Percentiles rank a stretch among this genome's conserved stretches.
phyloP scores from a whole-genome alignment of 1,284 basidiomycete species.

The Moniliophthora roreri region DNA sequence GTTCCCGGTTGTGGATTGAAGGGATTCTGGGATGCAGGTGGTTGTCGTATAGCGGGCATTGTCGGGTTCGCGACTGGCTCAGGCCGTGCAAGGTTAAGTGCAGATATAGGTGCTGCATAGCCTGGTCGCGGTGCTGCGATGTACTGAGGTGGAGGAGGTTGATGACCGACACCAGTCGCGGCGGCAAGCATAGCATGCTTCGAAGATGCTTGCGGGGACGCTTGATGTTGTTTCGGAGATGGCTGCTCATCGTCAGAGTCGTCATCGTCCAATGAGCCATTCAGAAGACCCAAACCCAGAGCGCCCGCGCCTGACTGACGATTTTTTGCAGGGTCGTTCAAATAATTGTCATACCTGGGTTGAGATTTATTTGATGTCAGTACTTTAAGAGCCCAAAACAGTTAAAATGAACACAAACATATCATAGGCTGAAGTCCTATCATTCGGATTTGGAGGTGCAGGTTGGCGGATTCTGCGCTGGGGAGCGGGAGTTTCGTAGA shows the following conservation, averaged over 20 bases:
- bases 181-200: conserved; percentile 20
- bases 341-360: conserved; percentile 63
- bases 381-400: neutral
- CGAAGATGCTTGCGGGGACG: conserved; percentile 15
- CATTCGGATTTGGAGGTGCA: conserved; percentile 13
- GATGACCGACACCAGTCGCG: conserved; percentile 26
- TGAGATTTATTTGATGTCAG: neutral
- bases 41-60: conserved; percentile 28
- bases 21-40: conserved; percentile 19
- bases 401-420: conserved; percentile 12
- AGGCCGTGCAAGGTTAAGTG: conserved; percentile 54
- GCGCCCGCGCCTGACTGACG: conserved; percentile 53
- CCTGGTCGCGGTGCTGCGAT: conserved; percentile 70
- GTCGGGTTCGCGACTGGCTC: conserved; percentile 37
- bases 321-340: conserved; percentile 30
- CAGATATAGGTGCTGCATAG: conserved; percentile 66
- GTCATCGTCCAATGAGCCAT: conserved; percentile 46
- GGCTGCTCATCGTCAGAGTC: conserved; percentile 34
- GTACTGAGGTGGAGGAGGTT: conserved; percentile 18
- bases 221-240: conserved; percentile 20
- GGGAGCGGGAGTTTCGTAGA: conserved; percentile 45
- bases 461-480: conserved; percentile 31
- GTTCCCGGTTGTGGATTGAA: conserved; percentile 17
- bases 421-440: conserved; percentile 16
- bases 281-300: conserved; percentile 53